These are phyloP conservation scores for Primulina tabacum DNA, from an alignment of 257 asterid genomes.

Conservation along the genomic window DNA sequence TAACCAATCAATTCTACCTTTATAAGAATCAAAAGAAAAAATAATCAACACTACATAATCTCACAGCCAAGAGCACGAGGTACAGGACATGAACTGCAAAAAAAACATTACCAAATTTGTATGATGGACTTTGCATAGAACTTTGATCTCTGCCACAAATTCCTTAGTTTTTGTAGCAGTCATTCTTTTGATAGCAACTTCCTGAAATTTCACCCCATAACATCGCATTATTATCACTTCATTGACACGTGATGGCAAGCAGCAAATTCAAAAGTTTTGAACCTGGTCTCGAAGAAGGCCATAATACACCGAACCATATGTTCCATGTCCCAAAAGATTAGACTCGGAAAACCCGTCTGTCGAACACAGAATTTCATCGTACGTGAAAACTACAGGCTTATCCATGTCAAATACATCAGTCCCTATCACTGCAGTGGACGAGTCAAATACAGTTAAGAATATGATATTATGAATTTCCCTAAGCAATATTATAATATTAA, in stretches of 20 bases:
- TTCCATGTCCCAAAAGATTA: constrained; percentile 89
- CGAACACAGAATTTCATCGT: constrained; percentile 62
- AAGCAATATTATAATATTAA: not conserved
- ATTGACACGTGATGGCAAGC: not conserved
- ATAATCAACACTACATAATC: constrained; percentile 4
- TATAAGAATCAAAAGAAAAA: constrained; percentile 35
- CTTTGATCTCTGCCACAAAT: constrained; percentile 90
- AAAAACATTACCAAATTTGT: constrained; percentile 72
- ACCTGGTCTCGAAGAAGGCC: constrained; percentile 92
- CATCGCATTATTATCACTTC: constrained; percentile 19
- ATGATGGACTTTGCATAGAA: constrained; percentile 96
- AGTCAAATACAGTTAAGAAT: constrained; percentile 6
- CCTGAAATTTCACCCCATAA: constrained; percentile 43
- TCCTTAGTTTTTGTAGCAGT: constrained; percentile 86
- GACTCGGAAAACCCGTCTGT: constrained; percentile 87
- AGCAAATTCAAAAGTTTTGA: constrained; percentile 18
- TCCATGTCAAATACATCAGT: constrained; percentile 84
- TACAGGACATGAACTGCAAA: constrained; percentile 11
- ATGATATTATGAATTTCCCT: not conserved
- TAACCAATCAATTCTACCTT: constrained; percentile 96
- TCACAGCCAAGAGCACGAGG: constrained; percentile 8
- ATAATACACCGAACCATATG: constrained; percentile 87
- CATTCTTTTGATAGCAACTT: constrained; percentile 91
- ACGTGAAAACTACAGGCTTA: constrained; percentile 73
- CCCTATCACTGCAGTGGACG: constrained; percentile 67